These are phyloP conservation scores for Beta corolliflora DNA, from an alignment of 179 eudicot species.

Conservation along the genomic window DNA sequence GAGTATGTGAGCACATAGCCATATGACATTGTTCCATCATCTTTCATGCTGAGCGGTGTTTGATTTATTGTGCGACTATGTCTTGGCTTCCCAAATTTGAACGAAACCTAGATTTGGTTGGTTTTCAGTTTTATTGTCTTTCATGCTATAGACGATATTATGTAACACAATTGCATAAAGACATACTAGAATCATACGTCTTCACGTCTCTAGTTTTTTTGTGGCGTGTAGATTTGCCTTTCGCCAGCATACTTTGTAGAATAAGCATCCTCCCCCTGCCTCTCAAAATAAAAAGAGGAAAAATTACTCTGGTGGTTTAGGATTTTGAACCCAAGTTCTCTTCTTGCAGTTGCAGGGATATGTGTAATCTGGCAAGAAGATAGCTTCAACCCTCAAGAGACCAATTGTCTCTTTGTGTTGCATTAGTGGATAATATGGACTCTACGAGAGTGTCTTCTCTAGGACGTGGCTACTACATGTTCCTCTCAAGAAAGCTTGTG, in stretches of 20 bases:
- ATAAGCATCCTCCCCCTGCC: background rate
- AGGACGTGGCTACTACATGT: constrained; percentile 1
- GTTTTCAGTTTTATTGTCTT: background rate
- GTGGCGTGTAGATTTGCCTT: too few species aligned
- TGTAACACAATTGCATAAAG: background rate
- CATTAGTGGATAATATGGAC: background rate
- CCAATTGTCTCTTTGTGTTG: constrained; percentile 1
- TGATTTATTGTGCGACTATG: background rate
- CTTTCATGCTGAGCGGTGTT: background rate
- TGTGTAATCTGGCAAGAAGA: constrained; percentile 11
- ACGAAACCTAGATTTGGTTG: background rate
- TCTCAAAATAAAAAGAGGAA: background rate
- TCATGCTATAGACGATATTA: background rate
- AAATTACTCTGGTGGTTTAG: background rate
- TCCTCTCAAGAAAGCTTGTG: constrained; percentile 2
- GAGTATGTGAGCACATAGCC: too few species aligned
- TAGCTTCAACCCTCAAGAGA: constrained; percentile 20
- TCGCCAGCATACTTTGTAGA: too few species aligned
- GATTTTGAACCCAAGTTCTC: constrained; percentile 4
- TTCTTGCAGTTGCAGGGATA: constrained; percentile 30
- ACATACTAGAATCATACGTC: background rate
- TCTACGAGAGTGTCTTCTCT: background rate
- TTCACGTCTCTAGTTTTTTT: too few species aligned
- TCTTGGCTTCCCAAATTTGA: background rate
- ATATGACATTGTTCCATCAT: too few species aligned